Conservation (phyloP, 2,329 filamentous ascomycete genomes). For the Epichloe bromicola region DNA sequence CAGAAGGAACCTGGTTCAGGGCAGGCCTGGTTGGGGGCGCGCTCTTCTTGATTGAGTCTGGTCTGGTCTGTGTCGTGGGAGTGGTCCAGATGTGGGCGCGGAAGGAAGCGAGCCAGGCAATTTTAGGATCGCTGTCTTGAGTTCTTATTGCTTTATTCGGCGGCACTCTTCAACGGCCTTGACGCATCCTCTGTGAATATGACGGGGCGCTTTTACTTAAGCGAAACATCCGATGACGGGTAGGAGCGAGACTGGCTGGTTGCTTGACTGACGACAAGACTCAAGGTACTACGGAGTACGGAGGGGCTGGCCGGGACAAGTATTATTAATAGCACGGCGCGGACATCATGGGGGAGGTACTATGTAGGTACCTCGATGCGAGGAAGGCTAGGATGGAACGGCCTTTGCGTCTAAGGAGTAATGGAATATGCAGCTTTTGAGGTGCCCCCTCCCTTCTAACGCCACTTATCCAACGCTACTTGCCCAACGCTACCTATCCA, state of each 20-base stretch:
- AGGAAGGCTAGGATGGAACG: slow-evolving; percentile 1
- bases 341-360: not conserved
- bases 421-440: not conserved
- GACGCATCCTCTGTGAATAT: slow-evolving; percentile 7
- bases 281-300: not conserved
- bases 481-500: too few relatives aligned
- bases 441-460: not conserved
- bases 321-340: not conserved
- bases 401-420: not conserved
- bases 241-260: not conserved
- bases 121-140: not conserved
- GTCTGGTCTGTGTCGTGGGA: slow-evolving; percentile 13
- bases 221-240: not conserved
- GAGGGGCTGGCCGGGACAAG: not conserved
- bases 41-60: slow-evolving; percentile 26
- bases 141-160: slow-evolving; percentile 8
- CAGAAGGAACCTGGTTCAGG: not conserved
- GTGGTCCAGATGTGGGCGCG: slow-evolving; percentile 9
- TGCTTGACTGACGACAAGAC: not conserved
- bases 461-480: too few relatives aligned
- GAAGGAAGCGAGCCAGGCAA: slow-evolving; percentile 23
- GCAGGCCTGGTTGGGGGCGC: slow-evolving; percentile 11
- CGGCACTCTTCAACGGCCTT: slow-evolving; percentile 6
- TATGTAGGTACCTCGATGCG: not conserved
- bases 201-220: slow-evolving; percentile 1